Evolutionary conservation across 352 stramenopile species (phyloP), one percentile per base, ranked within the genome.

Genomic region (Phytophthora megakarya): DNA sequence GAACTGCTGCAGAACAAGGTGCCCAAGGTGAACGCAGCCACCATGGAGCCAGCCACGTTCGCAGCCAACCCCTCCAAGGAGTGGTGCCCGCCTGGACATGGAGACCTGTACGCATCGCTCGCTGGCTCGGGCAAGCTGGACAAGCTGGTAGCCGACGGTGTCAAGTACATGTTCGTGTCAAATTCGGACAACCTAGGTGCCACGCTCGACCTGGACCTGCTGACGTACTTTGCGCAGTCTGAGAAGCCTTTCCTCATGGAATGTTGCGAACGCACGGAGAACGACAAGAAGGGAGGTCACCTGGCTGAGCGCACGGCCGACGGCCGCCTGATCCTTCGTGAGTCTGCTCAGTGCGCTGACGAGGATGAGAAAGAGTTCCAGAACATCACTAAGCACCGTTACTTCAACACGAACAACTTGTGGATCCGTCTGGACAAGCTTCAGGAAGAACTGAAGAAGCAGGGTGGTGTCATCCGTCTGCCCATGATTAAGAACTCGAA

Each of bases 1-100:
- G 97, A 99, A 86, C 94, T 99, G 65, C 69, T 99, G 49, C 97
- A 99, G 81, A 99, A 99, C 80, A 99, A 99, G 84, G 96, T 98
- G 40, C 96, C 96, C 30, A 98, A 98, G 78, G 76, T 99, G 21
- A 82, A 98, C 81, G 92, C 90, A 15, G 81, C 70, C 40, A 98
- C 90, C 19, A 77, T 95, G 44, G 69, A 71, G 59, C 87, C 87
- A 13, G 87, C 87, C 35, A 80, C 70, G 26, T 84, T 78, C 60
- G 45, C 59, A 37, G 19, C 72, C 16, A 92, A 93, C 75, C 65
- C 80, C 21, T 84, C 77, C 26, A 95, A 95, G 74, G 87, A 95
- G 68, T 95, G 87, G 87, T 95, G 87, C 67, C 87, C 87, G 16
- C 87, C 87, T 51, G 87, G 87, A 52, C 87, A 95, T 70, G 87